Evolutionary conservation across 169 alveolate genomes (phyloP).

Genomic region (Eimeria necatrix): DNA sequence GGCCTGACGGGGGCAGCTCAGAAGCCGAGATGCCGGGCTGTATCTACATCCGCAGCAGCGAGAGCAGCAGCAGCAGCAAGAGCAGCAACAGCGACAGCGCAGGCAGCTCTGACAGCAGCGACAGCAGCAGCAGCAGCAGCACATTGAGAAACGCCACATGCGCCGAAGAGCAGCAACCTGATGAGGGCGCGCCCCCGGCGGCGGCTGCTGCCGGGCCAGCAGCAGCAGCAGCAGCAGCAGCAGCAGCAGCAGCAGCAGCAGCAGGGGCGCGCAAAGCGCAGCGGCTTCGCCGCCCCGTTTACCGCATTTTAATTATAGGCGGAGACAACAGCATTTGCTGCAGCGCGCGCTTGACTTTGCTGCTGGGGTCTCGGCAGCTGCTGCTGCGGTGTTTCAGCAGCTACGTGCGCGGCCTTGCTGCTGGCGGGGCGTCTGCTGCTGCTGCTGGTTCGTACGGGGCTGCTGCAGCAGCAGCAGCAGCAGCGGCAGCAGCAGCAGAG

Average conservation of each 20-base stretch:
- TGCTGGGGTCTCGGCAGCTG: constrained; percentile 60
- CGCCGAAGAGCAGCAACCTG: no score
- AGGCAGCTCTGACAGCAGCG: background rate
- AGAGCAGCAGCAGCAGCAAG: constrained; percentile 41
- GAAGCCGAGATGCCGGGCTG: background rate
- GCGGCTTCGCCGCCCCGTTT: constrained; percentile 45
- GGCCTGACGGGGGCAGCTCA: background rate
- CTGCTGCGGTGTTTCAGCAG: constrained; percentile 15
- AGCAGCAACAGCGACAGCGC: background rate
- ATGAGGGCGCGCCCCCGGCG: background rate
- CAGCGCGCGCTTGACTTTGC: constrained; percentile 18
- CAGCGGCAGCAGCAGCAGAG: background rate
- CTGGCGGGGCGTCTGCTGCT: background rate
- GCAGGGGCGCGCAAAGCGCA: background rate
- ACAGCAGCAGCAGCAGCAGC: background rate
- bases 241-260: constrained; percentile 5
- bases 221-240: constrained; percentile 27
- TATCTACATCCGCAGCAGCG: background rate
- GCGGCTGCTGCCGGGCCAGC: background rate
- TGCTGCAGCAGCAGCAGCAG: background rate
- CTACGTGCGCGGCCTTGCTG: background rate
- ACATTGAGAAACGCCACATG: background rate
- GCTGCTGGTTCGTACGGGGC: background rate
- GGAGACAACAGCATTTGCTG: constrained; percentile 47
- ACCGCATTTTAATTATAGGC: constrained; percentile 43